Conservation (phyloP, 257 asterid genomes). For the Haberlea rhodopensis region DNA sequence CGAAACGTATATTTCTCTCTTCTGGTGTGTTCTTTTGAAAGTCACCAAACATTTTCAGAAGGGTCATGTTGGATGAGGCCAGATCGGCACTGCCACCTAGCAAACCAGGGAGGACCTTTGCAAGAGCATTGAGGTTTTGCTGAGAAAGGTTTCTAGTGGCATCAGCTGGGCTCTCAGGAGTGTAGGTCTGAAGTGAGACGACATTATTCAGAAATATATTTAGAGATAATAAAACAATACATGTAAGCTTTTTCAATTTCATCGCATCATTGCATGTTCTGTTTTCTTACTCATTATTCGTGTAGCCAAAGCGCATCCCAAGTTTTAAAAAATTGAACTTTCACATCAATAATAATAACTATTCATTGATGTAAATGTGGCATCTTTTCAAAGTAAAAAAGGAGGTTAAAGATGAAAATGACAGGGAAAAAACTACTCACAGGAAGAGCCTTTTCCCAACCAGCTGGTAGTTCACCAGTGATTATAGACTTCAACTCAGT, state of each 20-base stretch:
- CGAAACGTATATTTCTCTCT: conserved; percentile 64
- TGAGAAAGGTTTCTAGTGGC: conserved; percentile 72
- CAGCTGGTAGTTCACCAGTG: conserved; percentile 58
- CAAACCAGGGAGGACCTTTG: conserved; percentile 76
- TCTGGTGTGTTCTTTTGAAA: conserved; percentile 72
- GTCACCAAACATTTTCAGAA: conserved; percentile 69
- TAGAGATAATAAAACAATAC: background rate
- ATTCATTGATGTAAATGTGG: background rate
- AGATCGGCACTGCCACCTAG: conserved; percentile 94
- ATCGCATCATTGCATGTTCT: background rate
- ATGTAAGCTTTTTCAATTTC: too few species aligned
- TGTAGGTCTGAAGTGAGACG: conserved; percentile 46
- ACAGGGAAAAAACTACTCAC: conserved; percentile 38
- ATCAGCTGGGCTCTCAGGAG: conserved; percentile 65
- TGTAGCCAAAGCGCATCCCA: background rate
- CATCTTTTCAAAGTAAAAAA: background rate
- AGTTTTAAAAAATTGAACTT: background rate
- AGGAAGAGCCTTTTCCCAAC: conserved; percentile 83
- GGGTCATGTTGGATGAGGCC: conserved; percentile 86
- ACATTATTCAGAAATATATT: conserved; percentile 15
- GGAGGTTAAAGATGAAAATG: conserved; percentile 9
- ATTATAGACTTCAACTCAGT: conserved; percentile 57
- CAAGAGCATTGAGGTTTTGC: conserved; percentile 63
- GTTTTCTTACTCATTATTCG: conserved; percentile 7
- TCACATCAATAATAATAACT: background rate